phyloP scores from a whole-genome alignment of 1,139 yeast genomes.

The Diutina siamensis region DNA sequence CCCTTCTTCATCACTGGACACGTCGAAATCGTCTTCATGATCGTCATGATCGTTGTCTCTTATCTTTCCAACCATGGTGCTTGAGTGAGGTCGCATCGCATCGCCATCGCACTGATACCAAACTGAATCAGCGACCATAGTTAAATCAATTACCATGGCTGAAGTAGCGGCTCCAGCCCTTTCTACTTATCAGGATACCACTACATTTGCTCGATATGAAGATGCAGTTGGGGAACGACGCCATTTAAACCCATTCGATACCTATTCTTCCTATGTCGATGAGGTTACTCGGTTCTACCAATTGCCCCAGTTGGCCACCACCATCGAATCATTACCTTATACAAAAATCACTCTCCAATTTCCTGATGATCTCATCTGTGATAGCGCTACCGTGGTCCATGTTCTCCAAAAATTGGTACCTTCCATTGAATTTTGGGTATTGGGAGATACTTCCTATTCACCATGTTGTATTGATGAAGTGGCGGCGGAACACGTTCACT shows the following conservation, averaged over 20 bases:
- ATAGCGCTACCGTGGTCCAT: conserved; percentile 61
- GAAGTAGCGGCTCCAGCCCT: conserved; percentile 38
- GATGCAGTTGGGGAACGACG: conserved; percentile 14
- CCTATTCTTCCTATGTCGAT: conserved; percentile 17
- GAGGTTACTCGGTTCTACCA: conserved; percentile 39
- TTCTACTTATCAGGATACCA: conserved; percentile 49
- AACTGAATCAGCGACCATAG: no score
- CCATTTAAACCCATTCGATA: conserved; percentile 20
- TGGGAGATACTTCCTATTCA: conserved; percentile 94
- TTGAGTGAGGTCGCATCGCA: neutral
- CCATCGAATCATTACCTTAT: conserved; percentile 18
- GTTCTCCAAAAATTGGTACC: conserved; percentile 25
- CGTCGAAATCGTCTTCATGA: conserved; percentile 1
- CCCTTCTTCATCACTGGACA: conserved; percentile 5
- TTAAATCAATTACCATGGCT: neutral
- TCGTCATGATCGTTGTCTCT: neutral
- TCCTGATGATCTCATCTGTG: conserved; percentile 71
- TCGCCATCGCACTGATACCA: no score
- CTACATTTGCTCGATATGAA: conserved; percentile 32
- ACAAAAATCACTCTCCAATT: conserved; percentile 71
- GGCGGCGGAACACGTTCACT: conserved; percentile 86
- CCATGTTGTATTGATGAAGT: conserved; percentile 96
- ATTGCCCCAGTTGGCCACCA: conserved; percentile 30
- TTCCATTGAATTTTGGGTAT: conserved; percentile 40
- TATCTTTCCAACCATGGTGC: neutral